phyloP scores from a whole-genome alignment of 2,329 filamentous ascomycete genomes.

The Pyricularia pennisetigena region DNA sequence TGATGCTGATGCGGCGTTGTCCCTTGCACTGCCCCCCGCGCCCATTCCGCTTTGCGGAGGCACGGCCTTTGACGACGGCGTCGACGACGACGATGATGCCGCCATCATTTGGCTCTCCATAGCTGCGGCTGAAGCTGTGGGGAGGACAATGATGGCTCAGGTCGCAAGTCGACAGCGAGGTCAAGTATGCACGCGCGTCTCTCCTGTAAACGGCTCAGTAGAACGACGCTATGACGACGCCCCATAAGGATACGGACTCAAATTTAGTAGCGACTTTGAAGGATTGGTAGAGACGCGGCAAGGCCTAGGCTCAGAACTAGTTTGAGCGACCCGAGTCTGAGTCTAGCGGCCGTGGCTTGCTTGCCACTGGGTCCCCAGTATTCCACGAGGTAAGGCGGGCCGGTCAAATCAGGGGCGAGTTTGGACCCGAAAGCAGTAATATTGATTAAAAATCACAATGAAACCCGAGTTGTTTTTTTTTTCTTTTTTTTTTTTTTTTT shows the following conservation, averaged over 20 bases:
- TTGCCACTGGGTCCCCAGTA: slow-evolving; percentile 1
- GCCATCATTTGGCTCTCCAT: not conserved
- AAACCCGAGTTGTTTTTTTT: not conserved
- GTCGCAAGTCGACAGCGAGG: not conserved
- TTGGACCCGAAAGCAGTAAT: not conserved
- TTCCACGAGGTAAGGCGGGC: slow-evolving; percentile 1
- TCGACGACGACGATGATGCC: not conserved
- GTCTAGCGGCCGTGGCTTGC: not conserved
- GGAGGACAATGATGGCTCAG: not conserved
- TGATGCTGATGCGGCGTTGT: not conserved
- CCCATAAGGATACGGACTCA: not conserved
- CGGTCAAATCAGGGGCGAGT: not conserved
- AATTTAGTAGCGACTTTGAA: not conserved
- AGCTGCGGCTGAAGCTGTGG: not conserved
- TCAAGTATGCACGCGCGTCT: not conserved
- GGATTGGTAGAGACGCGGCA: not conserved
- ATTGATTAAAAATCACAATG: not conserved
- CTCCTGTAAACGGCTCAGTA: not conserved
- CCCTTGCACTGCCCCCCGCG: not conserved
- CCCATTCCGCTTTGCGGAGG: not conserved
- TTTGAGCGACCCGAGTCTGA: not conserved
- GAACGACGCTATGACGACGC: not conserved
- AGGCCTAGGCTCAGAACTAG: not conserved
- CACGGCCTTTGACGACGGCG: not conserved
- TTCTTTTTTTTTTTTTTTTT: too few species aligned